Evolutionary conservation across 192 early-diverging fungal species (phyloP), one percentile per base, ranked within the genome.

Genomic region (Allomyces arbusculus): DNA sequence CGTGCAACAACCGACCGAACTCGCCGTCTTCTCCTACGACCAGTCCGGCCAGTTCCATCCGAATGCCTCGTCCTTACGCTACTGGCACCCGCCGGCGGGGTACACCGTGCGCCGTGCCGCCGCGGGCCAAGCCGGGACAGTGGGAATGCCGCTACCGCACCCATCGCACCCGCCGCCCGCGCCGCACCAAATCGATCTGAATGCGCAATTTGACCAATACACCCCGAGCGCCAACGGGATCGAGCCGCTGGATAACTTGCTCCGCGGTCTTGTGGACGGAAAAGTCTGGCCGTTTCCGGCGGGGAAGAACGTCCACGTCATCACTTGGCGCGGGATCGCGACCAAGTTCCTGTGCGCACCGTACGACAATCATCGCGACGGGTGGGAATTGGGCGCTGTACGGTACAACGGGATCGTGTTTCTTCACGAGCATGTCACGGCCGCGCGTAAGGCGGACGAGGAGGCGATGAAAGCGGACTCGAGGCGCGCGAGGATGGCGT

Each of bases 391-490:
- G 1, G 45, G n/a, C 68, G 45, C 24, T 0, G 20, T 23, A 1
- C 9, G 43, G 40, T 65, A 72, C 16, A 64, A 71, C 10, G 69
- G 69, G 23, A 80, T 80, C 8, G 84, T 91, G n/a, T 94, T 86
- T 68, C 79, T 95, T 3, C 86, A 91, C 66, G 88, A 94, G 62
- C 78, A 87, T 26, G 68, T 76, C 44, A 80, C 78, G 23, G 64
- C 67, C 12, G 74, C 77, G 14, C 76, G 72, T 19, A 67, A 75
- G 9, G 65, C 65, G 7, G 65, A 69, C 6, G 71, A 78, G n/a
- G 66, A 44, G 12, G 78, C 77, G 28, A 55, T 65, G 16, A 71
- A 74, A 10, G 80, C 81, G 11, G 55, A 77, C 50, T 81, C 89
- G 66, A 79, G 82, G 62, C 69, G 86, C 12, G 50, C 50, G 12